A percentile compares a stretch with the other conserved stretches of the same genome.
Evolutionary conservation across 495 filamentous ascomycete genomes (phyloP).

Genomic region (Xanthoparmelia taractica): DNA sequence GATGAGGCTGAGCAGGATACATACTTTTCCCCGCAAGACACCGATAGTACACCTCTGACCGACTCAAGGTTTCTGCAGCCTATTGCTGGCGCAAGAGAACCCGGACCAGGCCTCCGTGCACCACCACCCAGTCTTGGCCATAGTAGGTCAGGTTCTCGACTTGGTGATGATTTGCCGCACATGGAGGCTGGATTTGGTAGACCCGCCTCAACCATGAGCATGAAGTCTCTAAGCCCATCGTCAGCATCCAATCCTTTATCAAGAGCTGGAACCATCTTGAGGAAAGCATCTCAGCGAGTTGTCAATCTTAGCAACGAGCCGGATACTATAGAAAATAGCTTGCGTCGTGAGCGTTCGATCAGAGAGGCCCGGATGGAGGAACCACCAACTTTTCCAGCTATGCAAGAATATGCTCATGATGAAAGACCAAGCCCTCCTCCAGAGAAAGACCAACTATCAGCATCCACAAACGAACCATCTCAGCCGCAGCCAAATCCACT

Average conservation of each 20-base stretch:
- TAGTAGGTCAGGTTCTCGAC: slow-evolving; percentile 46
- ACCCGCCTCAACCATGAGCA: slow-evolving; percentile 40
- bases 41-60: slow-evolving; percentile 63
- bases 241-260: slow-evolving; percentile 57
- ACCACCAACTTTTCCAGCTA: slow-evolving; percentile 51
- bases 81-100: slow-evolving; percentile 49
- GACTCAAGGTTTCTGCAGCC: slow-evolving; percentile 53
- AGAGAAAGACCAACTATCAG: slow-evolving; percentile 35
- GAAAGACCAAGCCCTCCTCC: slow-evolving; percentile 40
- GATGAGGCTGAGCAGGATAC: slow-evolving; percentile 44
- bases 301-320: slow-evolving; percentile 93
- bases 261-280: slow-evolving; percentile 83
- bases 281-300: slow-evolving; percentile 94
- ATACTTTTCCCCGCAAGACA: slow-evolving; percentile 51
- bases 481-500: slow-evolving; percentile 67
- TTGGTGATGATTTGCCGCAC: slow-evolving; percentile 57
- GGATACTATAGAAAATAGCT: slow-evolving; percentile 66
- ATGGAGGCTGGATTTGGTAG: slow-evolving; percentile 46
- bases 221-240: slow-evolving; percentile 41
- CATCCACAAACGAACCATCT: slow-evolving; percentile 29
- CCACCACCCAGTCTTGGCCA: slow-evolving; percentile 46
- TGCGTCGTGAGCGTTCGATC: slow-evolving; percentile 55
- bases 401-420: slow-evolving; percentile 48
- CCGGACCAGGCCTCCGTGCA: slow-evolving; percentile 13
- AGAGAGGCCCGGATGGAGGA: slow-evolving; percentile 45